phyloP scores from a whole-genome alignment of 2,329 filamentous ascomycete species.

The Aschersonia sp. region DNA sequence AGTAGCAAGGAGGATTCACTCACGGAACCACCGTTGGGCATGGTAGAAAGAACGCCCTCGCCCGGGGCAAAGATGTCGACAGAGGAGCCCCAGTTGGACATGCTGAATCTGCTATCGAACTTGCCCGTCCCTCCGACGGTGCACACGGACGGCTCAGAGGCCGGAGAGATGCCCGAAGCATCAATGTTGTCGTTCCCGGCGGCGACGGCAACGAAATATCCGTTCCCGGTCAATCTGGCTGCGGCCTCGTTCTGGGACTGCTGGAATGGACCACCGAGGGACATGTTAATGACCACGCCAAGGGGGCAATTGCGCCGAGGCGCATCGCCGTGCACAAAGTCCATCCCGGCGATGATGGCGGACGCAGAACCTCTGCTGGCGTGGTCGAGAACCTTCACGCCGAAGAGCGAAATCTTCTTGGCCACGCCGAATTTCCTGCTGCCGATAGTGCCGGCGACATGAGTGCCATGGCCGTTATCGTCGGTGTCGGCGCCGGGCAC shows the following conservation, averaged over 20 bases:
- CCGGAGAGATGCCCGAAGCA: slow-evolving; percentile 23
- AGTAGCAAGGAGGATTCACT: slow-evolving; percentile 7
- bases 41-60: slow-evolving; percentile 25
- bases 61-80: slow-evolving; percentile 32
- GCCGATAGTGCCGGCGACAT: slow-evolving; percentile 19
- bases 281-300: slow-evolving; percentile 34
- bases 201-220: slow-evolving; percentile 34
- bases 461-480: slow-evolving; percentile 14
- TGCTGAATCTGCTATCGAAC: slow-evolving; percentile 19
- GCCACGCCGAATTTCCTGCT: slow-evolving; percentile 22
- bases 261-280: slow-evolving; percentile 28
- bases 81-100: slow-evolving; percentile 29
- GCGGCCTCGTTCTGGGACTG: slow-evolving; percentile 30
- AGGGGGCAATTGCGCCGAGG: slow-evolving; percentile 17
- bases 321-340: slow-evolving; percentile 21
- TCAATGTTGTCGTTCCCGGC: slow-evolving; percentile 31
- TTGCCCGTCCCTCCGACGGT: slow-evolving; percentile 28
- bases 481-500: slow-evolving; percentile 15
- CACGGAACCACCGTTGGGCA: slow-evolving; percentile 21
- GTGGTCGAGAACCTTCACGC: slow-evolving; percentile 23
- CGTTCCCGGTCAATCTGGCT: slow-evolving; percentile 20
- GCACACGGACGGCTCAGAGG: slow-evolving; percentile 25
- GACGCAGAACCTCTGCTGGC: slow-evolving; percentile 19
- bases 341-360: slow-evolving; percentile 23
- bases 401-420: slow-evolving; percentile 20